Evolutionary conservation across 805 yeast genomes (phyloP), one percentile per base, ranked within the genome.

Genomic region (Vanderwaltozyma polyspora): DNA sequence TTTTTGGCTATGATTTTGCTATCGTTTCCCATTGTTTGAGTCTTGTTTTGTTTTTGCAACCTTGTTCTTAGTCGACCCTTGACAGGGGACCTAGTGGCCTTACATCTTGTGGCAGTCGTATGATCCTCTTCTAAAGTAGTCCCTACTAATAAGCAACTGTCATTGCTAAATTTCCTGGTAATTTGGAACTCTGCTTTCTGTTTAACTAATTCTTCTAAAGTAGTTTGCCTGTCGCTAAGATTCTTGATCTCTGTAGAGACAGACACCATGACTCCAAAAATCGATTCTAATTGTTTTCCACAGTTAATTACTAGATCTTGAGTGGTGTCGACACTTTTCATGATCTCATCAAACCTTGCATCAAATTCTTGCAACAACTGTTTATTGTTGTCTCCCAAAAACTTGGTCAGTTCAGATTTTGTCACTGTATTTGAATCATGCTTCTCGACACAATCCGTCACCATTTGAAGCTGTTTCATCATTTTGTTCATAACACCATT

Each of bases 221-320:
- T 14, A 6, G 28, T 22, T 37, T 47, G 51, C 11, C 46, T 39
- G 19, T 39, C 33, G 15, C 38, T 34, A 8, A 47, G 19, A 9
- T 19, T 29, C 6, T 38, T 35, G 24, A 49, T 39, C 19, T 50
- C 50, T 15, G 33, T 38, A 2, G 53, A 50, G 32, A 48, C 33
- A 9, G 47, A 39, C 3, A 29, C 27, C 30, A 50, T 26, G 9
- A 47, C 43, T 11, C 42, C 36, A 18, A 43, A 48, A 1, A 46
- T 27, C 21, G 42, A 42, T 22, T 49, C 48, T 34, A 48, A 33
- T 19, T 48, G 52, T n/a, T 37, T 19, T 33, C 35, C 23, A 33
- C 25, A 25, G 33, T 33, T 16, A 9, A 30, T 13, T 7, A 34
- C 11, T 18, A 26, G 18, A 11, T 21, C 19, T 19, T 21, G 22